Conservation (phyloP, 1,284 basidiomycete genomes). For the Leccinum huronense region DNA sequence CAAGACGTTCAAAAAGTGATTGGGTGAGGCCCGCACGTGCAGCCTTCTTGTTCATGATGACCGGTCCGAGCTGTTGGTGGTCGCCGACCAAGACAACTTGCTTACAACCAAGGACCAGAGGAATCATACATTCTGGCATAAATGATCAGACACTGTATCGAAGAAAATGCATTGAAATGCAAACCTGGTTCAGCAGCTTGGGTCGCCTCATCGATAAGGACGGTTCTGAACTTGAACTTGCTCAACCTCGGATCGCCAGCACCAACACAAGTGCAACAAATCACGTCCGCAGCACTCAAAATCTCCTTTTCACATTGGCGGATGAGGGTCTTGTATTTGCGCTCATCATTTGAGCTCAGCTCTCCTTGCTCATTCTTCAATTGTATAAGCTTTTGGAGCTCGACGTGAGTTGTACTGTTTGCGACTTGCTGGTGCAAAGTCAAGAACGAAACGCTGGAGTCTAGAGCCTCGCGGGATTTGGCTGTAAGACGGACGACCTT, state of each 20-base stretch:
- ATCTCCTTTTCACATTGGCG: constrained; percentile 98
- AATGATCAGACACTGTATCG: constrained; percentile 15
- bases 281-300: constrained; percentile 91
- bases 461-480: constrained; percentile 96
- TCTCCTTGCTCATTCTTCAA: constrained; percentile 98
- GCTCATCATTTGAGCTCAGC: constrained; percentile 92
- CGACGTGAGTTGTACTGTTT: constrained; percentile 91
- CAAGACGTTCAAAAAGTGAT: constrained; percentile 96
- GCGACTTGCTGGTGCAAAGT: constrained; percentile 98
- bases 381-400: constrained; percentile 96
- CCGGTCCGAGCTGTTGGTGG: constrained; percentile 97
- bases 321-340: constrained; percentile 96
- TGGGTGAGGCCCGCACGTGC: constrained; percentile 96
- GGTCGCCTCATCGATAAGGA: constrained; percentile 98
- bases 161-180: constrained; percentile 31
- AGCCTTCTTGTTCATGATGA: constrained; percentile 99
- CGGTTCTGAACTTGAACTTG: constrained; percentile 98
- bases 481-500: constrained; percentile 98
- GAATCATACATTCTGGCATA: constrained; percentile 93
- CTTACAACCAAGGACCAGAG: constrained; percentile 96
- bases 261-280: constrained; percentile 98
- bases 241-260: constrained; percentile 93
- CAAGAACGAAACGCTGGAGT: constrained; percentile 90
- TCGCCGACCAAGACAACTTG: constrained; percentile 98
- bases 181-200: constrained; percentile 96